Percentiles rank a stretch among this genome's conserved stretches.
Conservation (phyloP, 176 grass and related monocot species). For the Cenchrus purpureus region DNA sequence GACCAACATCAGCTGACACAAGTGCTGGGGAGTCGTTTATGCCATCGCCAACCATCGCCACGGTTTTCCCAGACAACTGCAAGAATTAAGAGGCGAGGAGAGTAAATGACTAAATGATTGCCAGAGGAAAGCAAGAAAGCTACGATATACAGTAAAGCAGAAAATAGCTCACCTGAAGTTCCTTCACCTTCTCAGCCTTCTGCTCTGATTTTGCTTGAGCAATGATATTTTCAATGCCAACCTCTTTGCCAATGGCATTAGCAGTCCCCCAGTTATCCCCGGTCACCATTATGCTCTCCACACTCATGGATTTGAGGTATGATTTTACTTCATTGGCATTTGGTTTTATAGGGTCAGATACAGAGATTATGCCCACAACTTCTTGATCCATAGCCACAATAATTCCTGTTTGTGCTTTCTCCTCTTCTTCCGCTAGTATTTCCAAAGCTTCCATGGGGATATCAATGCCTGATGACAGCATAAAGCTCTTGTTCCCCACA, state of each 20-base stretch:
- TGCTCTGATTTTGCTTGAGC: constrained; percentile 86
- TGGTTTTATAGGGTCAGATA: constrained; percentile 91
- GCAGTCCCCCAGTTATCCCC: constrained; percentile 98
- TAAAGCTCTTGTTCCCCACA: constrained; percentile 88
- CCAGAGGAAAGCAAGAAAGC: constrained; percentile 19
- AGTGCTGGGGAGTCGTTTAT: constrained; percentile 95
- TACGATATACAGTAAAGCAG: not conserved
- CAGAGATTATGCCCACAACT: constrained; percentile 77
- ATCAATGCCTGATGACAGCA: constrained; percentile 65
- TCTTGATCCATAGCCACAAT: constrained; percentile 80
- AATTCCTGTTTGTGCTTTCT: constrained; percentile 68
- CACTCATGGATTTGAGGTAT: constrained; percentile 77
- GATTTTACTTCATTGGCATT: constrained; percentile 73
- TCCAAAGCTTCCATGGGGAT: constrained; percentile 72
- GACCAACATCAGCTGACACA: constrained; percentile 77
- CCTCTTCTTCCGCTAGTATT: constrained; percentile 76
- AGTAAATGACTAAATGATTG: constrained; percentile 16
- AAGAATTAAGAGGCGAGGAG: not conserved
- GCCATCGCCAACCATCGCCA: constrained; percentile 96
- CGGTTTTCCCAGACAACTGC: constrained; percentile 69
- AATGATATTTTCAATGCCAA: constrained; percentile 77
- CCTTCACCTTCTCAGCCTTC: constrained; percentile 84
- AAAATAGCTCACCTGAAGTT: constrained; percentile 73
- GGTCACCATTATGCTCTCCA: constrained; percentile 98
- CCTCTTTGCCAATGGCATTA: constrained; percentile 81